Percentiles rank a stretch among this genome's conserved stretches.
These are phyloP conservation scores for Rubus parviflorus DNA, from an alignment of 306 rosid species.

Conservation along the genomic window DNA sequence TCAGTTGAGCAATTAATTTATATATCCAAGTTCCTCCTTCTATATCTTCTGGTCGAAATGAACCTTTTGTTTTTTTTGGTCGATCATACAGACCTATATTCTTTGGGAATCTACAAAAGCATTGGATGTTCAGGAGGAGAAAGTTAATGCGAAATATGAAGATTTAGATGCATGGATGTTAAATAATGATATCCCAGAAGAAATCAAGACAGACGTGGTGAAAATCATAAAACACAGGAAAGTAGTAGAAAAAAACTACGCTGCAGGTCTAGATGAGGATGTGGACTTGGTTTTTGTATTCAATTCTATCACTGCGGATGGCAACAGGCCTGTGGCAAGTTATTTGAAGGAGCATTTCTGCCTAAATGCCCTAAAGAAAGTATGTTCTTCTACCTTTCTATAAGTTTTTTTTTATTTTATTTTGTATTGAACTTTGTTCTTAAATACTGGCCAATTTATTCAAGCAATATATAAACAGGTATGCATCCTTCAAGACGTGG, in stretches of 20 bases:
- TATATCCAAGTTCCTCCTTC: no score
- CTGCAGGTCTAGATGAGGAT: neutral
- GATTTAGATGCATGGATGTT: neutral
- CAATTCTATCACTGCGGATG: neutral
- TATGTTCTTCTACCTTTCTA: neutral
- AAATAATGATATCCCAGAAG: constrained; percentile 1
- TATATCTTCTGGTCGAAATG: no score
- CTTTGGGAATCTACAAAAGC: constrained; percentile 5
- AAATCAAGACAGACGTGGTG: neutral
- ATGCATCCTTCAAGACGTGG: neutral
- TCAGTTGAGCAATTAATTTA: no score
- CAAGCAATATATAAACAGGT: neutral
- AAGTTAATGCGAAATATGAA: neutral
- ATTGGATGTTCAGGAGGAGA: neutral
- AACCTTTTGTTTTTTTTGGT: neutral
- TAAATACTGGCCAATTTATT: neutral
- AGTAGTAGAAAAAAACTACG: neutral
- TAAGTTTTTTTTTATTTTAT: neutral
- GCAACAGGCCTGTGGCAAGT: neutral
- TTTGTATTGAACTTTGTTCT: neutral
- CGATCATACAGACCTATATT: neutral
- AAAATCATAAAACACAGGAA: neutral
- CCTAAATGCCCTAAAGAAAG: neutral
- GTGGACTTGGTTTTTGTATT: neutral
- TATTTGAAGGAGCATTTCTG: neutral